Percentiles rank a stretch among this genome's conserved stretches.
These are phyloP conservation scores for Fusarium illudens DNA, from an alignment of 2,329 filamentous ascomycete species.

Conservation along the genomic window DNA sequence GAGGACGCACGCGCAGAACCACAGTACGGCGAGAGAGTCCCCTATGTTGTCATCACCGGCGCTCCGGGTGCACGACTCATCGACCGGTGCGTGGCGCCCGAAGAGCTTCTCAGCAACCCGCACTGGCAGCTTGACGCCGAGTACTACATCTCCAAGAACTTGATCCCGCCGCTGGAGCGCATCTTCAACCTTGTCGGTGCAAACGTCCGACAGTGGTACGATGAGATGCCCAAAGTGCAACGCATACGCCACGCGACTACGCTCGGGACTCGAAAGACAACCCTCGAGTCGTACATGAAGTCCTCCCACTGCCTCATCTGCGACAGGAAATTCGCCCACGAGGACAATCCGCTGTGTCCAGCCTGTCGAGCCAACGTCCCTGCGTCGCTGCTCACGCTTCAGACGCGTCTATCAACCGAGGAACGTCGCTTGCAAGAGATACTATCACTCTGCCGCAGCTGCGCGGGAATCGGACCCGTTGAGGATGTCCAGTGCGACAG, in stretches of 20 bases:
- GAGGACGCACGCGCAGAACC: slow-evolving; percentile 87
- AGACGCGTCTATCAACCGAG: slow-evolving; percentile 66
- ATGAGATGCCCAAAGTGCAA: slow-evolving; percentile 94
- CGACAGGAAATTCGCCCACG: slow-evolving; percentile 42
- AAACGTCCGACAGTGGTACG: slow-evolving; percentile 90
- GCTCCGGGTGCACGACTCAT: slow-evolving; percentile 85
- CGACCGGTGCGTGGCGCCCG: slow-evolving; percentile 89
- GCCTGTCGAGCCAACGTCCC: slow-evolving; percentile 64
- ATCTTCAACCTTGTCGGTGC: slow-evolving; percentile 97
- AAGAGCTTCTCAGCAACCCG: slow-evolving; percentile 79
- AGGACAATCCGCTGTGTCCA: slow-evolving; percentile 61
- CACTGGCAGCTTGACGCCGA: slow-evolving; percentile 87
- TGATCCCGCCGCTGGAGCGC: slow-evolving; percentile 92
- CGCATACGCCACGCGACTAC: slow-evolving; percentile 61
- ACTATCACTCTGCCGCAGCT: slow-evolving; percentile 78
- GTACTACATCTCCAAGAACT: slow-evolving; percentile 96
- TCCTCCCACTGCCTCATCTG: slow-evolving; percentile 83
- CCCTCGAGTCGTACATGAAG: slow-evolving; percentile 93
- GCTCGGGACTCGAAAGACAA: slow-evolving; percentile 63
- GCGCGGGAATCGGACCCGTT: slow-evolving; percentile 74
- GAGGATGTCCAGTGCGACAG: slow-evolving; percentile 90
- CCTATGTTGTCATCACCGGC: slow-evolving; percentile 91
- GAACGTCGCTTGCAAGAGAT: slow-evolving; percentile 73
- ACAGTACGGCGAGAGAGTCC: slow-evolving; percentile 93
- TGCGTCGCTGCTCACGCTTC: slow-evolving; percentile 70